A percentile compares a stretch with the other conserved stretches of the same genome.
Evolutionary conservation across 2,329 filamentous ascomycete genomes (phyloP).

Genomic region (Colletotrichum australisinense): DNA sequence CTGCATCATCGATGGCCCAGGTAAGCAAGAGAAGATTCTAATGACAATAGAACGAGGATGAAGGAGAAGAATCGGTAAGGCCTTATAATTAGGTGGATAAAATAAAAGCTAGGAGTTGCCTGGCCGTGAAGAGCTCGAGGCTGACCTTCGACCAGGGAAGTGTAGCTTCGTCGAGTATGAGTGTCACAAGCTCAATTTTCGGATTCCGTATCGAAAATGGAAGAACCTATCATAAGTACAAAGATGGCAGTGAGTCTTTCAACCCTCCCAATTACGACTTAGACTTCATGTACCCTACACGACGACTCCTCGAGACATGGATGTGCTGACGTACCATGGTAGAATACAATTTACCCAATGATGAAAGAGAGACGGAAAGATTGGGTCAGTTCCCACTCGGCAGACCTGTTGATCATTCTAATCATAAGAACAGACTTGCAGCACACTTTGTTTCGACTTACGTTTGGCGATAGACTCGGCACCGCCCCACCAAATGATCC

Average conservation of each 20-base stretch:
- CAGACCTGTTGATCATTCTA: not conserved
- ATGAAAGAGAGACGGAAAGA: not conserved
- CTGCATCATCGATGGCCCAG: too few species aligned
- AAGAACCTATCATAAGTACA: not conserved
- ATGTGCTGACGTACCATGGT: not conserved
- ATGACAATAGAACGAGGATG: not conserved
- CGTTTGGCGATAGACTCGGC: constrained; percentile 43
- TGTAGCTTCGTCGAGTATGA: not conserved
- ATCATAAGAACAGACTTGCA: constrained; percentile 44
- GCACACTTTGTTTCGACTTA: constrained; percentile 47
- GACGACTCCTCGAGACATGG: not conserved
- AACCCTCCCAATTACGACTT: too few species aligned
- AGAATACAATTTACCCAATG: not conserved
- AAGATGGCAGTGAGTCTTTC: not conserved
- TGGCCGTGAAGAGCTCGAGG: not conserved
- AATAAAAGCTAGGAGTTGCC: not conserved
- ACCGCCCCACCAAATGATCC: constrained; percentile 38
- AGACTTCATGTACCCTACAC: too few species aligned
- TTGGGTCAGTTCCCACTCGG: not conserved
- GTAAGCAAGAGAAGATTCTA: not conserved
- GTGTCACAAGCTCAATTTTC: not conserved
- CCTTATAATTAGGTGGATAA: not conserved
- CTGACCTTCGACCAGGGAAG: not conserved
- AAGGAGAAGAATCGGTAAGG: not conserved
- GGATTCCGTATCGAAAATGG: not conserved